These are phyloP conservation scores for Diaporthe longicolla DNA, from an alignment of 2,329 filamentous ascomycete species.

Conservation along the genomic window DNA sequence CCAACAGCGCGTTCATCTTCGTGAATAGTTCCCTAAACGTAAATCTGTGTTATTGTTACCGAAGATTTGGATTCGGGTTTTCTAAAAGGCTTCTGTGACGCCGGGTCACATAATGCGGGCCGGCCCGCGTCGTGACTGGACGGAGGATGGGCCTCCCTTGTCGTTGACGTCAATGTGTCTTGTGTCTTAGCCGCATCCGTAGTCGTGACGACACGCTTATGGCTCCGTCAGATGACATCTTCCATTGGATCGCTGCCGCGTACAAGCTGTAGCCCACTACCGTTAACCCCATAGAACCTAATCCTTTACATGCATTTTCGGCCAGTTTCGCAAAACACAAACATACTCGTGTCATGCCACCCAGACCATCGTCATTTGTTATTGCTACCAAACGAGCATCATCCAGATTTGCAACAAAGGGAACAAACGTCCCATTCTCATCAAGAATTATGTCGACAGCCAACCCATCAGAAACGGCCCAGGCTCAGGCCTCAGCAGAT, in stretches of 20 bases:
- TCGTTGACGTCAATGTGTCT: conserved; percentile 18
- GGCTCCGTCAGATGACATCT: not conserved
- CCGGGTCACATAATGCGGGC: not conserved
- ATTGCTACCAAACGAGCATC: not conserved
- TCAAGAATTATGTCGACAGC: conserved; percentile 48
- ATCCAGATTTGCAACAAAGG: not conserved
- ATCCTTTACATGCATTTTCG: too few species aligned
- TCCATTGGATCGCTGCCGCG: not conserved
- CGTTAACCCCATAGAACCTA: too few species aligned
- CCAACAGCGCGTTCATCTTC: too few species aligned
- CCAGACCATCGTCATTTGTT: conserved; percentile 17
- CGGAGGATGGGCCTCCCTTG: not conserved
- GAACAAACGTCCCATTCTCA: not conserved
- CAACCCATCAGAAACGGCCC: conserved; percentile 49
- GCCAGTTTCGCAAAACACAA: too few species aligned
- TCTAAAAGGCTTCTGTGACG: too few species aligned
- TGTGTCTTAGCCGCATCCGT: conserved; percentile 12
- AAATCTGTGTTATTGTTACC: too few species aligned
- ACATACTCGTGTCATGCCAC: conserved; percentile 34
- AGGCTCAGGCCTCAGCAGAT: conserved; percentile 44
- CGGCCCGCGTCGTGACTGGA: not conserved
- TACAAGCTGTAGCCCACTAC: not conserved
- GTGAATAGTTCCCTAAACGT: too few species aligned
- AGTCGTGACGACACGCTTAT: conserved; percentile 34
- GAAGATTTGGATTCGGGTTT: too few species aligned